Percentiles rank a stretch among this genome's conserved stretches.
These are phyloP conservation scores for Alternaria hordeiaustralica DNA, from an alignment of 2,329 filamentous ascomycete species.

Conservation along the genomic window DNA sequence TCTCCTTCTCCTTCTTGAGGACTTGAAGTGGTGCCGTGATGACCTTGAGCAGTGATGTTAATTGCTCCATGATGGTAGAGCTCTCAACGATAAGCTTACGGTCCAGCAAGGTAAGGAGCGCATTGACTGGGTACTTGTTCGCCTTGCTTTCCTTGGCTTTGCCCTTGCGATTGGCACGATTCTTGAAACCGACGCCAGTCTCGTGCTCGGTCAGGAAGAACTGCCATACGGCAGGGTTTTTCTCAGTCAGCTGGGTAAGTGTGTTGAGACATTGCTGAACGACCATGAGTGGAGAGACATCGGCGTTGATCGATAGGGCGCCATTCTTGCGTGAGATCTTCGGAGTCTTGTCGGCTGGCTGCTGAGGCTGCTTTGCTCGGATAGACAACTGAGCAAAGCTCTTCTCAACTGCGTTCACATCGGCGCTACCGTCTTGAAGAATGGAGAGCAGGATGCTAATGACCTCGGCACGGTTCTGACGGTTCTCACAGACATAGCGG, in stretches of 20 bases:
- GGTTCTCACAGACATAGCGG: conserved; percentile 90
- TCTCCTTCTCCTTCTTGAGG: conserved; percentile 82
- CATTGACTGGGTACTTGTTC: conserved; percentile 90
- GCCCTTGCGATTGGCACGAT: conserved; percentile 78
- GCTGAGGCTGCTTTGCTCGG: conserved; percentile 79
- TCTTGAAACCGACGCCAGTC: conserved; percentile 76
- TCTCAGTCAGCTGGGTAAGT: conserved; percentile 80
- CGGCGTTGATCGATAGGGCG: conserved; percentile 70
- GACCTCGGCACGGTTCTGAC: conserved; percentile 93
- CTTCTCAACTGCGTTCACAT: conserved; percentile 90
- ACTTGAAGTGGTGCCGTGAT: conserved; percentile 88
- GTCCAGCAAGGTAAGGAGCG: conserved; percentile 84
- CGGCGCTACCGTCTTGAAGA: conserved; percentile 91
- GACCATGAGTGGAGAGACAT: conserved; percentile 91
- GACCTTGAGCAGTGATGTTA: conserved; percentile 84
- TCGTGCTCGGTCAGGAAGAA: conserved; percentile 97
- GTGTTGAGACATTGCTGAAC: conserved; percentile 93
- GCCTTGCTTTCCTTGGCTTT: conserved; percentile 86
- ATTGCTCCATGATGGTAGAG: conserved; percentile 92
- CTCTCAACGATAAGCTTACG: conserved; percentile 97
- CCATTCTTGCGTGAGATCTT: conserved; percentile 80
- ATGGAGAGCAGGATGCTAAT: conserved; percentile 92
- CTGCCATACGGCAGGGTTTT: conserved; percentile 84
- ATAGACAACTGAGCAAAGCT: conserved; percentile 94
- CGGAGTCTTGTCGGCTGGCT: conserved; percentile 74